Evolutionary conservation across 768 basidiomycete genomes (phyloP), one percentile per base, ranked within the genome.

Genomic region (Kwoniella sp.): DNA sequence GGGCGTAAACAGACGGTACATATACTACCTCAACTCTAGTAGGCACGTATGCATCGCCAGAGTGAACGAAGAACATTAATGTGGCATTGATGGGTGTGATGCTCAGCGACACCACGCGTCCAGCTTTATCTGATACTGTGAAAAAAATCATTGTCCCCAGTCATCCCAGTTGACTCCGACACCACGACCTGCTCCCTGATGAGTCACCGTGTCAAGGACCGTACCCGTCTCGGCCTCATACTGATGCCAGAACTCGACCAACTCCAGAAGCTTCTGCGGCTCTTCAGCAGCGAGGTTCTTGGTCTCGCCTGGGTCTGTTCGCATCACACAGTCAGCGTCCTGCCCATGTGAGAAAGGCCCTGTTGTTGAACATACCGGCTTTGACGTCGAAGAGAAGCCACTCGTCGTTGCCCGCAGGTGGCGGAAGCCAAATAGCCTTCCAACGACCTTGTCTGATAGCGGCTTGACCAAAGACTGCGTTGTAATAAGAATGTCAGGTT

Each of bases 361-460:
- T 8, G 17, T 28, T 17, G 26, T 2, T 25, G 7, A 13, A 66
- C 67, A 45, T 30, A 73, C 69, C 72, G 11, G 15, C 38, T 13
- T 58, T 52, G 34, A 76, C 48, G 59, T 76, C 69, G 56, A 66
- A 76, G 20, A 76, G 63, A 23, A 67, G 50, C 75, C 75, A 76
- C 25, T 73, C 61, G 37, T 63, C 73, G 25, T 61, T 73, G 7
- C 75, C 75, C 1, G 73, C 69, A 30, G 73, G 73, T 23, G 67
- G 71, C 0, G 71, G 73, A 15, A 76, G 41, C 64, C 67, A 70
- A 4, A 76, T 73, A 0, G 68, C 66, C 54, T 78, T 78, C 77
- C 77, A 78, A 12, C 45, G 48, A 4, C 77, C 77, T 48, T 73
- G 68, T 22, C 77, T 47, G 20, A 78, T 65, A 17, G 77, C 75